Evolutionary conservation across 768 basidiomycete species (phyloP).

Genomic region (Russula earlei): DNA sequence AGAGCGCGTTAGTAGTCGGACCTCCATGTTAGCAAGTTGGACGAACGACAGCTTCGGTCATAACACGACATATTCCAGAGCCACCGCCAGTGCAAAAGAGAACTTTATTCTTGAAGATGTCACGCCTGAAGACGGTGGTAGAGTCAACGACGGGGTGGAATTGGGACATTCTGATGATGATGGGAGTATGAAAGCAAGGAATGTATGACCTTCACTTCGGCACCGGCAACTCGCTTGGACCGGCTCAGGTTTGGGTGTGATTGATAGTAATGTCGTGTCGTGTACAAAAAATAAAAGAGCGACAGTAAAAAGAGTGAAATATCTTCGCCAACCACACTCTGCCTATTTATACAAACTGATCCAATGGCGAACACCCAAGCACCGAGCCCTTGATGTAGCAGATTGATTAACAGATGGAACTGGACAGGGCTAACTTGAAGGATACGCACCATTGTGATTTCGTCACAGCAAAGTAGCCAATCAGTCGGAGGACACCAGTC

Average conservation of each 20-base stretch:
- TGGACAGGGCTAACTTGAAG: background rate
- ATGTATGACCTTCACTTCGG: no score
- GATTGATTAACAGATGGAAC: background rate
- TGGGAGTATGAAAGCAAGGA: no score
- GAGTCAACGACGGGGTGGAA: constrained; percentile 43
- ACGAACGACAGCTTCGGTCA: constrained; percentile 76
- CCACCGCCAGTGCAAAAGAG: constrained; percentile 87
- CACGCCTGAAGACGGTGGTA: constrained; percentile 56
- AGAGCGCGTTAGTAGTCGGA: background rate
- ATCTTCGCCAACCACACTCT: background rate
- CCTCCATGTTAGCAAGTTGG: background rate
- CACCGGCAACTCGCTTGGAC: no score
- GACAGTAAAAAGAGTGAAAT: constrained; percentile 8
- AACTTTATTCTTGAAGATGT: constrained; percentile 86
- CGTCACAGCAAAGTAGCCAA: background rate
- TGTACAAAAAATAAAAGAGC: no score
- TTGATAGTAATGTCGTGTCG: no score
- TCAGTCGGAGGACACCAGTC: no score
- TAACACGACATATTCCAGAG: constrained; percentile 85
- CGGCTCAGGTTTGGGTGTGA: no score
- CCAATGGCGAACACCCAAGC: no score
- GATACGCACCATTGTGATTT: background rate
- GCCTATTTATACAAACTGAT: no score
- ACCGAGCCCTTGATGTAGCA: no score
- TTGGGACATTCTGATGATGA: constrained; percentile 31